Conservation (phyloP, 2,329 filamentous ascomycete species). For the Penicillium digitatum region DNA sequence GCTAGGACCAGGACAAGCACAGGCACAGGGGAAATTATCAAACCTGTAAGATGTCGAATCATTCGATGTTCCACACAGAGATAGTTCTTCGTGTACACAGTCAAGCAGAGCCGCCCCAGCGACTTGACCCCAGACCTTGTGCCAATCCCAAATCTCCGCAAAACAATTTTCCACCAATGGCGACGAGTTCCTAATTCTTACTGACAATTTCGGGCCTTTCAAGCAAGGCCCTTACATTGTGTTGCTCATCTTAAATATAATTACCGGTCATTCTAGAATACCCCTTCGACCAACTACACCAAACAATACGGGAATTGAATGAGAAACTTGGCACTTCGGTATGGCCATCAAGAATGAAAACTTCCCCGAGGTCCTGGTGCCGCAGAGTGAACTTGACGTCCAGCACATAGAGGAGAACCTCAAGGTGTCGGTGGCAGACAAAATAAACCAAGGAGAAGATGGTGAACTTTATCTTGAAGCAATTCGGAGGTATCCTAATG, state of each 20-base stretch:
- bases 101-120: neutral
- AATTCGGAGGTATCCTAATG: neutral
- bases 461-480: neutral
- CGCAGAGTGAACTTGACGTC: neutral
- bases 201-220: neutral
- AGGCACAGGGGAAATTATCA: no score
- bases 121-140: neutral
- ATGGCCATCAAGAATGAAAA: neutral
- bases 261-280: neutral
- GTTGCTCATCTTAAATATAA: neutral
- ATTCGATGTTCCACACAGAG: neutral
- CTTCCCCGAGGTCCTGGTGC: neutral
- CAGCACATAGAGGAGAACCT: neutral
- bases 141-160: neutral
- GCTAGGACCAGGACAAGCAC: neutral
- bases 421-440: neutral
- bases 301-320: neutral
- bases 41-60: neutral
- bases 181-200: neutral
- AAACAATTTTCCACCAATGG: neutral
- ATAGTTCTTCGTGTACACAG: neutral
- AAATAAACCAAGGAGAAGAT: neutral
- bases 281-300: neutral
- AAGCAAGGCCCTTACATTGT: neutral
- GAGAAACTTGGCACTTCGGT: neutral